These are phyloP conservation scores for Phytophthora hybrid DNA, from an alignment of 352 stramenopile species.

Conservation along the genomic window DNA sequence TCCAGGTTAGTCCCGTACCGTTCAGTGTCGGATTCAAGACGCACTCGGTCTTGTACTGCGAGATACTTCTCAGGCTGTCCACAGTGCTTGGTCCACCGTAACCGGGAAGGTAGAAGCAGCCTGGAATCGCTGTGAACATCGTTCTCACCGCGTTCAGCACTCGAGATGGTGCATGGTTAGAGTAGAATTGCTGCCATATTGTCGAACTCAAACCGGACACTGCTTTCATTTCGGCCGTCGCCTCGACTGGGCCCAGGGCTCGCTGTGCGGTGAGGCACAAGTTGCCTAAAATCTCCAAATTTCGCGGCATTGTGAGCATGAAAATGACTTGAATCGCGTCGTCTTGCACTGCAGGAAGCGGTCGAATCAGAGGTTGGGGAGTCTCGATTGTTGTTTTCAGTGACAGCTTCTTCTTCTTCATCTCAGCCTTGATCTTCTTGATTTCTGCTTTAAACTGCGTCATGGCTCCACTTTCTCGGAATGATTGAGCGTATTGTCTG, in stretches of 20 bases:
- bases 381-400: conserved; percentile 24
- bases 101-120: conserved; percentile 25
- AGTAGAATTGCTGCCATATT: conserved; percentile 39
- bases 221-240: conserved; percentile 14
- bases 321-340: conserved; percentile 53
- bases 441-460: conserved; percentile 6
- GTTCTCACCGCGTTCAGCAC: conserved; percentile 2
- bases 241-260: conserved; percentile 28
- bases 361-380: conserved; percentile 40
- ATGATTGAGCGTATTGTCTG: neutral
- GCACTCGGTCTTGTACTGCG: conserved; percentile 36
- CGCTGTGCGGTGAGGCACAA: conserved; percentile 52
- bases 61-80: conserved; percentile 21
- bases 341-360: conserved; percentile 33
- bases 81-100: conserved; percentile 16
- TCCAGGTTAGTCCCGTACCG: conserved; percentile 43
- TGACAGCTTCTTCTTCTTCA: neutral
- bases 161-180: conserved; percentile 2
- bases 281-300: conserved; percentile 47
- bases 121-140: conserved; percentile 29
- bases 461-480: conserved; percentile 1
- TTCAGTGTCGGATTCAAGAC: conserved; percentile 49
- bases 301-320: conserved; percentile 46
- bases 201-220: conserved; percentile 8
- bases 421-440: neutral